These are phyloP conservation scores for Ramaria sp. DNA, from an alignment of 768 basidiomycete genomes.

Conservation along the genomic window DNA sequence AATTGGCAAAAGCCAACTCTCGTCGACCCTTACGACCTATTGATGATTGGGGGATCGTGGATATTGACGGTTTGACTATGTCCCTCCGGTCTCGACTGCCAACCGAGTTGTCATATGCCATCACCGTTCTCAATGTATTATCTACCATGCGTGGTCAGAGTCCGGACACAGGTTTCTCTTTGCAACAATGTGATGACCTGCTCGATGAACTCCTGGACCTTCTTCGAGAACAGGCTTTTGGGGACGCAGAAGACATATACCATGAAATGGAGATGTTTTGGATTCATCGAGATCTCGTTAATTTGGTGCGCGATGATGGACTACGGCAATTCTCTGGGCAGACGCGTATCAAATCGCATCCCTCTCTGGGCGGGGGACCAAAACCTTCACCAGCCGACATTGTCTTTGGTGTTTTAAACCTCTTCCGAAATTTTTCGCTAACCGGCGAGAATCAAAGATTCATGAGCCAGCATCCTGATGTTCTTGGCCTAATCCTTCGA, in stretches of 20 bases:
- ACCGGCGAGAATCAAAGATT: slow-evolving; percentile 58
- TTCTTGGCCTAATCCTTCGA: slow-evolving; percentile 58
- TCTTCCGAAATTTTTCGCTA: slow-evolving; percentile 80
- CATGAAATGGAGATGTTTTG: slow-evolving; percentile 22
- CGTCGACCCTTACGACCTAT: slow-evolving; percentile 53
- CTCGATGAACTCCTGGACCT: slow-evolving; percentile 82
- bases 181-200: slow-evolving; percentile 66
- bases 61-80: slow-evolving; percentile 91
- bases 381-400: slow-evolving; percentile 58
- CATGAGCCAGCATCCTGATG: slow-evolving; percentile 51
- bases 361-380: slow-evolving; percentile 36
- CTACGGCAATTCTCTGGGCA: slow-evolving; percentile 45
- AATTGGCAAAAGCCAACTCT: slow-evolving; percentile 38
- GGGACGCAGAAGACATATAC: slow-evolving; percentile 26
- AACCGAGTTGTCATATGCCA: slow-evolving; percentile 78
- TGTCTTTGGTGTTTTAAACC: slow-evolving; percentile 59
- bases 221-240: slow-evolving; percentile 73
- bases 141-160: slow-evolving; percentile 60
- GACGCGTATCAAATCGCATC: slow-evolving; percentile 36
- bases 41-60: slow-evolving; percentile 80
- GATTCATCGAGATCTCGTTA: slow-evolving; percentile 58
- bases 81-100: slow-evolving; percentile 78
- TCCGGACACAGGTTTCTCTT: slow-evolving; percentile 50
- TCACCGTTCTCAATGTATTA: slow-evolving; percentile 78
- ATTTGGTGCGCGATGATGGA: slow-evolving; percentile 45